Percentiles rank a stretch among this genome's conserved stretches.
These are phyloP conservation scores for Pythium dissimile DNA, from an alignment of 352 stramenopile species.

Conservation along the genomic window DNA sequence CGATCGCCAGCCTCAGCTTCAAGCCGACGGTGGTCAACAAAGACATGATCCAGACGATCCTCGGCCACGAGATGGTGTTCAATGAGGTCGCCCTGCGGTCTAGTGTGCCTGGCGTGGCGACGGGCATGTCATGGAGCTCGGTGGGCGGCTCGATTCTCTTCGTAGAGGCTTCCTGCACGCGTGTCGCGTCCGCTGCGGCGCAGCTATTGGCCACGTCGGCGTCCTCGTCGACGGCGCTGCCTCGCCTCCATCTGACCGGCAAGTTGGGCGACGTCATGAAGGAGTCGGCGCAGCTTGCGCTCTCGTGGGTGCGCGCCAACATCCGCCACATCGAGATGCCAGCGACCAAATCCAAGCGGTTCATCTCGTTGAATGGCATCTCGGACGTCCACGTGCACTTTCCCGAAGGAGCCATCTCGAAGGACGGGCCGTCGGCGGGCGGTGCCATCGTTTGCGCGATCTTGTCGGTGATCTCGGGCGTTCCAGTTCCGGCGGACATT, in stretches of 20 bases:
- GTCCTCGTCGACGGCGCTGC: slow-evolving; percentile 22
- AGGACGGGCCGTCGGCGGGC: slow-evolving; percentile 87
- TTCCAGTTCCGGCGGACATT: slow-evolving; percentile 71
- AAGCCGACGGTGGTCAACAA: slow-evolving; percentile 40
- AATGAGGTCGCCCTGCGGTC: slow-evolving; percentile 74
- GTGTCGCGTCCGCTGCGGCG: slow-evolving; percentile 26
- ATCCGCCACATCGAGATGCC: slow-evolving; percentile 52
- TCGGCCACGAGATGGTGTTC: slow-evolving; percentile 67
- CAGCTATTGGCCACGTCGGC: slow-evolving; percentile 21
- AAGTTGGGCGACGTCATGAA: slow-evolving; percentile 89
- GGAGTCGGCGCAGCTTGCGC: slow-evolving; percentile 79
- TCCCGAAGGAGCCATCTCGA: slow-evolving; percentile 85
- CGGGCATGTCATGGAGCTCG: slow-evolving; percentile 83
- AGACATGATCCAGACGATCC: slow-evolving; percentile 49
- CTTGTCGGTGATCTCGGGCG: slow-evolving; percentile 64
- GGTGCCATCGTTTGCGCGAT: slow-evolving; percentile 85
- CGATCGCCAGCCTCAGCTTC: slow-evolving; percentile 18
- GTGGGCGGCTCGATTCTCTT: slow-evolving; percentile 81
- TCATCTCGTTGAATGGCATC: slow-evolving; percentile 49
- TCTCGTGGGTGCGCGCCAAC: slow-evolving; percentile 79
- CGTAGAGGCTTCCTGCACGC: slow-evolving; percentile 79
- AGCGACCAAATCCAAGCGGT: background rate
- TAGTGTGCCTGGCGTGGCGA: slow-evolving; percentile 63
- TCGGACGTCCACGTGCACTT: slow-evolving; percentile 88
- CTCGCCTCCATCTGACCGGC: slow-evolving; percentile 59